phyloP scores from a whole-genome alignment of 306 rosid genomes.

The Ceratonia siliqua region DNA sequence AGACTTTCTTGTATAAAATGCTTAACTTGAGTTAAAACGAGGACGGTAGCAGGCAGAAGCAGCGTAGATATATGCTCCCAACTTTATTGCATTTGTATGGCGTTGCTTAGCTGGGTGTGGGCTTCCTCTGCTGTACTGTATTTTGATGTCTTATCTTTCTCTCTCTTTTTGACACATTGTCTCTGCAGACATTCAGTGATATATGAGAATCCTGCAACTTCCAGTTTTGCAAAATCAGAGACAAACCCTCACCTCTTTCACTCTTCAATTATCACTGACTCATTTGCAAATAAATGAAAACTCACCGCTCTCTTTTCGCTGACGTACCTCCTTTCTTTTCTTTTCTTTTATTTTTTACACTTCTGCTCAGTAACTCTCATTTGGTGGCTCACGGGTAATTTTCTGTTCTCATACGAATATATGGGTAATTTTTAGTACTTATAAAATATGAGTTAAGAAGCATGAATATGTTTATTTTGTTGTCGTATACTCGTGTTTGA shows the following conservation, averaged over 20 bases:
- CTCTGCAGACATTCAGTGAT: conserved; percentile 44
- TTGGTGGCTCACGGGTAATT: neutral
- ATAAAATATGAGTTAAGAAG: too few species aligned
- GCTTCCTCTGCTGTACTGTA: neutral
- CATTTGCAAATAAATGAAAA: conserved; percentile 37
- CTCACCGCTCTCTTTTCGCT: neutral
- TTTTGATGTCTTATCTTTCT: neutral
- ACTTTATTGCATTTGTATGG: neutral
- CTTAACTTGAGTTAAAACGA: too few species aligned
- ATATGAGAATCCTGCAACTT: conserved; percentile 52
- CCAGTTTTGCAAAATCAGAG: conserved; percentile 49
- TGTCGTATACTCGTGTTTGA: too few species aligned
- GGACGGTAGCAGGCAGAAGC: neutral
- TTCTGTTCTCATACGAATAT: too few species aligned
- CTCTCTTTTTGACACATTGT: neutral
- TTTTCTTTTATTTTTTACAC: conserved; percentile 19
- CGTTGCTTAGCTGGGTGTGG: conserved; percentile 2
- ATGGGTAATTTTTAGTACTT: too few species aligned
- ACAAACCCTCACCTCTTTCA: conserved; percentile 46
- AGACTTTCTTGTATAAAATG: too few species aligned
- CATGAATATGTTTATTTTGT: too few species aligned
- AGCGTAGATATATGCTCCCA: neutral
- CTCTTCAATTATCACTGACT: conserved; percentile 50
- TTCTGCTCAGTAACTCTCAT: neutral
- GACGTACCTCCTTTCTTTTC: conserved; percentile 3